Conservation (phyloP, 164 flowering plant species). For the Echeveria elegans region DNA sequence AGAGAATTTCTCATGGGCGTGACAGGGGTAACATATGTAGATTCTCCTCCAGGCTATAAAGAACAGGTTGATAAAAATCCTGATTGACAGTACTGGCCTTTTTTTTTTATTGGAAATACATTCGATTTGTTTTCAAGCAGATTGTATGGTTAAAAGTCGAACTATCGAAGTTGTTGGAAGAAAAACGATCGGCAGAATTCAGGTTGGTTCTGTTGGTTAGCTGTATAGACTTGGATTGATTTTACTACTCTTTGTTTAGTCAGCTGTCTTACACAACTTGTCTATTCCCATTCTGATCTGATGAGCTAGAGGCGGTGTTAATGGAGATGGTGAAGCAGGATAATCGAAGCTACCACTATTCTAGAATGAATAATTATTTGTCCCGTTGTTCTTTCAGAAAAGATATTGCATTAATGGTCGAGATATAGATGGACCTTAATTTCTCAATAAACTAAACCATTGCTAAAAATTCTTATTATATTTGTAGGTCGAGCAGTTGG, state of each 20-base stretch:
- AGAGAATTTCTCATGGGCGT: conserved; percentile 29
- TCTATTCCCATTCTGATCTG: conserved; percentile 33
- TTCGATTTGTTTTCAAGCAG: conserved; percentile 22
- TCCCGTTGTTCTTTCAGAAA: no score
- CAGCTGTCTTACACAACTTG: neutral
- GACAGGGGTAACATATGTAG: conserved; percentile 32
- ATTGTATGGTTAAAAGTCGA: conserved; percentile 58
- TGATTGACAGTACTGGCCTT: no score
- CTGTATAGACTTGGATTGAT: neutral
- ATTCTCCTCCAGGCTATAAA: conserved; percentile 45
- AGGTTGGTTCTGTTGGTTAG: conserved; percentile 24
- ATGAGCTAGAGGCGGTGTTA: conserved; percentile 69
- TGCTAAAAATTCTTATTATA: neutral
- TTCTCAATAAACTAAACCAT: neutral
- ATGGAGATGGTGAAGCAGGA: conserved; percentile 85
- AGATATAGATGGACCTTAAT: neutral
- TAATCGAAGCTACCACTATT: conserved; percentile 25
- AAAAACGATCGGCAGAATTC: conserved; percentile 52
- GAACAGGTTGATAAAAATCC: conserved; percentile 39
- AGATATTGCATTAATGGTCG: neutral
- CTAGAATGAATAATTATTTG: neutral
- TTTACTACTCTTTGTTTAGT: neutral
- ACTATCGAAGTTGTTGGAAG: conserved; percentile 54
- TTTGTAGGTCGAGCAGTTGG: conserved; percentile 78
- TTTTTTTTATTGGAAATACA: neutral